Evolutionary conservation across 768 basidiomycete species (phyloP).

Genomic region (Lactarius tabidus): DNA sequence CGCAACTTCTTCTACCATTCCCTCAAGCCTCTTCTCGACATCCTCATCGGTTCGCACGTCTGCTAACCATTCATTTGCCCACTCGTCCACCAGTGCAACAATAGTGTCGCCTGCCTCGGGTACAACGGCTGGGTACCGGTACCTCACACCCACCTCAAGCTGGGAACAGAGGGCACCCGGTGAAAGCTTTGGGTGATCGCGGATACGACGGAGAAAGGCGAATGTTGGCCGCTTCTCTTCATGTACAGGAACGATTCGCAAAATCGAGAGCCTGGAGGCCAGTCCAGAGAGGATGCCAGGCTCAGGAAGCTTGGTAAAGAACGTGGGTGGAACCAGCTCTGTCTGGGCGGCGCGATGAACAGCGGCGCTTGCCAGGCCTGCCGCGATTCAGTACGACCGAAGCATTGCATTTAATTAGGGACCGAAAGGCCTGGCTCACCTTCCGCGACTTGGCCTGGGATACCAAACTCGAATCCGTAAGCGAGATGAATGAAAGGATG

Average conservation of each 20-base stretch:
- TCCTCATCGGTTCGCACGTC: conserved; percentile 18
- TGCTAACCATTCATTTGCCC: conserved; percentile 23
- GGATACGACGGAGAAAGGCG: conserved; percentile 51
- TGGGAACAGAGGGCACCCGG: conserved; percentile 14
- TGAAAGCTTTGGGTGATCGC: conserved; percentile 41
- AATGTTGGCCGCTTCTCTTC: conserved; percentile 39
- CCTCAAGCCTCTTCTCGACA: conserved; percentile 36
- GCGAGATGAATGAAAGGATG: conserved; percentile 66
- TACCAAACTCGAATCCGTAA: conserved; percentile 57
- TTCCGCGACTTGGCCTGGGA: conserved; percentile 58
- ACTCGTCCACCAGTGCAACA: conserved; percentile 23
- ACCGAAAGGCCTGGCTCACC: conserved; percentile 36
- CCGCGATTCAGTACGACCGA: neutral
- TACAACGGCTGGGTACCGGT: conserved; percentile 25
- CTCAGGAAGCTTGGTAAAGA: conserved; percentile 25
- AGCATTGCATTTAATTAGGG: neutral
- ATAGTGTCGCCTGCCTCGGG: conserved; percentile 21
- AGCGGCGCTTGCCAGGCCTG: conserved; percentile 56
- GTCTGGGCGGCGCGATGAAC: conserved; percentile 41
- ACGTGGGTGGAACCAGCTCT: conserved; percentile 32
- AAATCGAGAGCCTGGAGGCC: conserved; percentile 27
- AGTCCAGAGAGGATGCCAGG: conserved; percentile 24
- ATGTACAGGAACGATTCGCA: conserved; percentile 27
- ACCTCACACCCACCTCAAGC: neutral
- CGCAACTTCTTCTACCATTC: conserved; percentile 58